Base-by-base conservation (phyloP, 768 basidiomycete genomes). In the Lactifluus rugatus region DNA sequence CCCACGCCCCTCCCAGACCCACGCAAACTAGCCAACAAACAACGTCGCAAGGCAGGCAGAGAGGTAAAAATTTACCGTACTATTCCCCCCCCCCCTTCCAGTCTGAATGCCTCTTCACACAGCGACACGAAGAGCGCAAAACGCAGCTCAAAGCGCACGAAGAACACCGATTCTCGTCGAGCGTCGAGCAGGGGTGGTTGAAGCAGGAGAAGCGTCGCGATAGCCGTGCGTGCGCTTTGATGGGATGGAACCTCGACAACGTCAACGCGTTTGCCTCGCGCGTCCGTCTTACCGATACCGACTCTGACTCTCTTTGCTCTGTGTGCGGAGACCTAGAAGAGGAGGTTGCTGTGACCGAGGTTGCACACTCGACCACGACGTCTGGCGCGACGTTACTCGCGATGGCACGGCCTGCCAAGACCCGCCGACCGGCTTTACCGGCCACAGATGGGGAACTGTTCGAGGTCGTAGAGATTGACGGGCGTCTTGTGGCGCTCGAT, bases 61-160 rank as follows among this genome's bases (percentile, higher is more conserved):
- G 59, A 60, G 54, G 59, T 60, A 55, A 21, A 31, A 31, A 31
- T 2, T 2, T 9, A 31, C 2, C 3, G 28, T 31, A n/a, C n/a
- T n/a, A n/a, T n/a, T n/a, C n/a, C n/a, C n/a, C n/a, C n/a, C n/a
- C n/a, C n/a, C n/a, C n/a, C n/a, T n/a, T n/a, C n/a, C 28, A 31
- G 6, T 5, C 28, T 31, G 9, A 31, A 31, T 3, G 1, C 13
- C 11, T 10, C 8, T 6, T 8, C 11, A 1, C 21, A 44, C 44
- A 60, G 59, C 59, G 54, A 3, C 59, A 60, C 54, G 59, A 60
- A 3, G 54, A 60, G 31, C 59, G 45, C 36, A 60, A 60, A 28
- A 0, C 0, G 2, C 54, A 47, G 17, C 44, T 39, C 5, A 56
- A 52, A 37, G 11, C 9, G 1, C 4, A 13, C 21, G 28, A 19